phyloP scores from a whole-genome alignment of 2,329 filamentous ascomycete species.

The Penicillium crustosum region DNA sequence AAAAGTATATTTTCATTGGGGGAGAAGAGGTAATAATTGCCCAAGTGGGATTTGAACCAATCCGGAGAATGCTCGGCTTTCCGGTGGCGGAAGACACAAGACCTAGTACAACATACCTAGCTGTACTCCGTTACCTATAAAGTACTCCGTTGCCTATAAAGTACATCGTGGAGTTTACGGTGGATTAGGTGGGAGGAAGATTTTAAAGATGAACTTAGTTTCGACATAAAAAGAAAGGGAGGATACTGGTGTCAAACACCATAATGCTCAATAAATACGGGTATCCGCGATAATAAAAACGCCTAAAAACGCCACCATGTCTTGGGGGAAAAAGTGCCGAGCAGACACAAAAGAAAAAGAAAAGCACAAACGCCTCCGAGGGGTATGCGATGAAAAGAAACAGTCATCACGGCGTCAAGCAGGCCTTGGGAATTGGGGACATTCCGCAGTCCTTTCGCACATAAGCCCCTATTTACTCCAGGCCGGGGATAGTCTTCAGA shows the following conservation, averaged over 20 bases:
- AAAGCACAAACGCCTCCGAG: conserved; percentile 7
- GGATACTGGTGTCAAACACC: background rate
- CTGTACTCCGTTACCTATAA: background rate
- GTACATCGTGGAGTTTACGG: background rate
- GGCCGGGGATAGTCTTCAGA: conserved; percentile 44
- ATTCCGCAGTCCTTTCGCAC: conserved; percentile 11
- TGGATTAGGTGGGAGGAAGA: background rate
- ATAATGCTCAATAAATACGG: conserved; percentile 6
- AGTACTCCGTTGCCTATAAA: background rate
- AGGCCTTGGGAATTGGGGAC: conserved; percentile 12
- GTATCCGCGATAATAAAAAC: conserved; percentile 12
- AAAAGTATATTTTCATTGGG: background rate
- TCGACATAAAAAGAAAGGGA: background rate
- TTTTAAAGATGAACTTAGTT: background rate
- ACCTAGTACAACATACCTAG: background rate
- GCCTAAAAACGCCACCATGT: conserved; percentile 2
- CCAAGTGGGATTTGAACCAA: background rate
- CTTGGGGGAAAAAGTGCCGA: background rate
- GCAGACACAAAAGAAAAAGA: background rate
- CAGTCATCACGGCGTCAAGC: conserved; percentile 18
- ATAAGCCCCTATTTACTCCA: conserved; percentile 28
- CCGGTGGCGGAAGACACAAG: background rate
- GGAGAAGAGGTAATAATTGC: background rate
- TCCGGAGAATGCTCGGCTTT: conserved; percentile 5
- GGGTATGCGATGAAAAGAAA: conserved; percentile 8